These are phyloP conservation scores for Candida jianshihensis DNA, from an alignment of 805 yeast species.

Conservation along the genomic window DNA sequence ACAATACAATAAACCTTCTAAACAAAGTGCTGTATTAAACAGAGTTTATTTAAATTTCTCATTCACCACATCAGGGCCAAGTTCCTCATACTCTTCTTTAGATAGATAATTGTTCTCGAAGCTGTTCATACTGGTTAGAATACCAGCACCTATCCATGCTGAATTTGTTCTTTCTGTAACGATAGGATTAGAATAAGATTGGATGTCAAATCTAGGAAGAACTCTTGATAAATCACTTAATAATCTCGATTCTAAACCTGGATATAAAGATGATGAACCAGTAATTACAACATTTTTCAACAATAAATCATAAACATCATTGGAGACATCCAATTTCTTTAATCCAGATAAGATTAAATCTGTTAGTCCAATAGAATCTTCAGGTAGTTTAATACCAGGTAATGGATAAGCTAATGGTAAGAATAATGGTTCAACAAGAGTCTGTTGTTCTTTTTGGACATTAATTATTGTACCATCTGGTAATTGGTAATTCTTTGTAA, in stretches of 20 bases:
- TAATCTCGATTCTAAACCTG: conserved; percentile 62
- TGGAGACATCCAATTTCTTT: conserved; percentile 35
- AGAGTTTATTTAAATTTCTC: conserved; percentile 40
- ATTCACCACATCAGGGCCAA: conserved; percentile 43
- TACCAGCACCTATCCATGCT: conserved; percentile 78
- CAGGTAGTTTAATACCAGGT: conserved; percentile 23
- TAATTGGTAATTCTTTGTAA: conserved; percentile 45
- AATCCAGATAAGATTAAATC: conserved; percentile 34
- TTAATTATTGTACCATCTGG: conserved; percentile 46
- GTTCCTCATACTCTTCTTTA: conserved; percentile 64
- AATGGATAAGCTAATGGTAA: conserved; percentile 50
- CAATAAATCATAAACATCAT: conserved; percentile 32
- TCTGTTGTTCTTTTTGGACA: conserved; percentile 45
- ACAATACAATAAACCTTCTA: no score
- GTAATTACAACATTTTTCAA: conserved; percentile 67
- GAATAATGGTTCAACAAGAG: conserved; percentile 63
- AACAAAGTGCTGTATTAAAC: no score
- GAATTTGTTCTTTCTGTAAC: conserved; percentile 58
- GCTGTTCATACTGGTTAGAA: conserved; percentile 68
- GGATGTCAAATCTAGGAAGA: conserved; percentile 57
- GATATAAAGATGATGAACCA: conserved; percentile 67
- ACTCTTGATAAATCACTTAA: conserved; percentile 52
- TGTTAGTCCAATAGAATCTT: conserved; percentile 23
- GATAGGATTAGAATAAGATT: conserved; percentile 57
- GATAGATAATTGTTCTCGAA: conserved; percentile 78